A percentile compares a stretch with the other conserved stretches of the same genome.
phyloP scores from a whole-genome alignment of 1,284 basidiomycete genomes.

The Ustilago bromivora region DNA sequence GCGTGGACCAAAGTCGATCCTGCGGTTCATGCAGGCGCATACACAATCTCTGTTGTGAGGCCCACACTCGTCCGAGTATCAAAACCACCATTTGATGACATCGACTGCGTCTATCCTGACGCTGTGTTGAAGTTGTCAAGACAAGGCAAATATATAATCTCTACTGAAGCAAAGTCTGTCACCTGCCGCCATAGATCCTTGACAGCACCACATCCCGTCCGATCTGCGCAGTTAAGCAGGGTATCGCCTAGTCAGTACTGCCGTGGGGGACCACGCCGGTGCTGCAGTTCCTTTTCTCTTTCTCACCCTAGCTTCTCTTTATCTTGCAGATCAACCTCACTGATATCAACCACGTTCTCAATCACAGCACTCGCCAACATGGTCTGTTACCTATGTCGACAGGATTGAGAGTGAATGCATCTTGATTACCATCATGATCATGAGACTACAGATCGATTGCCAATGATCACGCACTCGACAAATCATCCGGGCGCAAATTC shows the following conservation, averaged over 20 bases:
- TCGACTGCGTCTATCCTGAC: too few relatives aligned
- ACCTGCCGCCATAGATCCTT: conserved; percentile 82
- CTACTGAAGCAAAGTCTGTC: not conserved
- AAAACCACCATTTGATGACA: not conserved
- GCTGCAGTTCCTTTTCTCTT: conserved; percentile 75
- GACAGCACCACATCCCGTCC: conserved; percentile 84
- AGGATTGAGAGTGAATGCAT: too few relatives aligned
- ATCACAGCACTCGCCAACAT: not conserved
- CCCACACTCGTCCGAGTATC: not conserved
- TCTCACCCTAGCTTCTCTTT: not conserved
- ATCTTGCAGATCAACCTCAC: not conserved
- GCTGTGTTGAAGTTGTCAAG: too few relatives aligned
- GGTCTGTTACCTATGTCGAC: too few relatives aligned
- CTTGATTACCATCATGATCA: not conserved
- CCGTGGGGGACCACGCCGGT: conserved; percentile 84
- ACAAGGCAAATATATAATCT: too few relatives aligned
- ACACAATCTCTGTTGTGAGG: not conserved
- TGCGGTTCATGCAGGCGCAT: not conserved
- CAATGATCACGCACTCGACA: conserved; percentile 1
- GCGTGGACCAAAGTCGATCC: not conserved
- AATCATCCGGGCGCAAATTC: conserved; percentile 46
- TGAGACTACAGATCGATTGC: not conserved
- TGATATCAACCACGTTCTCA: not conserved
- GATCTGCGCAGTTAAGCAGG: conserved; percentile 83
- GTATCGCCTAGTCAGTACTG: conserved; percentile 85